Percentiles rank a stretch among this genome's conserved stretches.
Evolutionary conservation across 371 early-diverging fungal species (phyloP).

Genomic region (Amoeboaphelidium protococcarum): DNA sequence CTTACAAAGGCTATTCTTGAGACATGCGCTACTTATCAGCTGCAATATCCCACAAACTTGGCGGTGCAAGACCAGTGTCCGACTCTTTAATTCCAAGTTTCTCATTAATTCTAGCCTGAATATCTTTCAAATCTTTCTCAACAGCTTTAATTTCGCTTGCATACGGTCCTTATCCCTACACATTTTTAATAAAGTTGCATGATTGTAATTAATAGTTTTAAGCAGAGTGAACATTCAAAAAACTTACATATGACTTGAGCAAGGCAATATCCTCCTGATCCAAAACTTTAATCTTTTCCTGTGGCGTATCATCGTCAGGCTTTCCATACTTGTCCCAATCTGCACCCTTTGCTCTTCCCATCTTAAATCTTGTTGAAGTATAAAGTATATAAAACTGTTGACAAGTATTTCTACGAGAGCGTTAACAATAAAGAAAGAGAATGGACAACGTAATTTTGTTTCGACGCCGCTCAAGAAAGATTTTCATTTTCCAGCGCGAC

Average conservation of each 20-base stretch:
- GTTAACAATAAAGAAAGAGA: too few species aligned
- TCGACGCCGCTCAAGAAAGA: too few species aligned
- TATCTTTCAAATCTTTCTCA: conserved; percentile 74
- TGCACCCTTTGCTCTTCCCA: too few species aligned
- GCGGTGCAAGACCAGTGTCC: conserved; percentile 98
- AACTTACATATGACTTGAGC: conserved; percentile 57
- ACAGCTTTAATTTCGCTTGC: conserved; percentile 67
- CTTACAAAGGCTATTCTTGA: conserved; percentile 93
- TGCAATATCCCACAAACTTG: conserved; percentile 94
- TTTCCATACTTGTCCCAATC: too few species aligned
- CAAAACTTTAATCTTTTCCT: conserved; percentile 36
- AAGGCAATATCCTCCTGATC: conserved; percentile 93
- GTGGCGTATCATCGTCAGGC: too few species aligned
- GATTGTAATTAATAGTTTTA: conserved; percentile 15
- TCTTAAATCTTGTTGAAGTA: too few species aligned
- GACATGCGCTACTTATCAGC: conserved; percentile 90
- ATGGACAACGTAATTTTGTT: too few species aligned
- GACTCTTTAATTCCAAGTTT: conserved; percentile 97
- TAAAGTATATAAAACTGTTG: too few species aligned
- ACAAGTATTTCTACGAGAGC: too few species aligned
- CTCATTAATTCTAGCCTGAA: conserved; percentile 85
- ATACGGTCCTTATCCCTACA: conserved; percentile 87
- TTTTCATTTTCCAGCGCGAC: too few species aligned
- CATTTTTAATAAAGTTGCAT: background rate
- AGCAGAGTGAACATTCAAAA: conserved; percentile 14